Evolutionary conservation across 768 basidiomycete genomes (phyloP), one percentile per base, ranked within the genome.

Genomic region (Naganishia antarctica): DNA sequence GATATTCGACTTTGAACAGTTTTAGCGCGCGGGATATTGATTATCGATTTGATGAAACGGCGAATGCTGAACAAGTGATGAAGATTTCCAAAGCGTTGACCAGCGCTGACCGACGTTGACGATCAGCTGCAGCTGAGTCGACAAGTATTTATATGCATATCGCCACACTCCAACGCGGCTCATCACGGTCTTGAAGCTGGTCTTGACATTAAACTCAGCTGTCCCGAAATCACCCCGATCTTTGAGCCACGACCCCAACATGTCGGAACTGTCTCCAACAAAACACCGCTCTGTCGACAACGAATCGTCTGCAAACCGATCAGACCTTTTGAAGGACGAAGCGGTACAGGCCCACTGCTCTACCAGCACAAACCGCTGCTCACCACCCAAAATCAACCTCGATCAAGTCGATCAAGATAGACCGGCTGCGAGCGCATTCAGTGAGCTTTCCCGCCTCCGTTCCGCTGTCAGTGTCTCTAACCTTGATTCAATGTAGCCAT

Each of bases 341-440:
- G 53, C 53, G 23, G 12, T 21, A 9, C 15, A 57, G 40, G 53
- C 28, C 1, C 31, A 57, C 26, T 57, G 53, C 21, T 34, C 47
- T 4, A 25, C 25, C 23, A 4, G 32, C 34, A 57, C 53, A 5
- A 41, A 32, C 18, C 53, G 53, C 23, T 57, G 53, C 15, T 15
- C 32, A 57, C 53, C 53, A 13, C 37, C 53, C 8, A 31, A 41
- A 21, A 34, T 41, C 34, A 57, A 57, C 4, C 53, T 57, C 2
- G 37, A 57, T 6, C 34, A 57, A n/a, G 34, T 57, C 7, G 53
- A 57, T 40, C 23, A 32, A 16, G 21, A 37, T 21, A 40, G 34
- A 9, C 53, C 53, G 40, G 53, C 53, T n/a, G 53, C 53, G 21
- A 57, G 53, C 23, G 53, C 53, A 40, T 57, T 57, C 23, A 57